Conservation (phyloP, 2,329 filamentous ascomycete genomes). For the Parafenestella ontariensis region DNA sequence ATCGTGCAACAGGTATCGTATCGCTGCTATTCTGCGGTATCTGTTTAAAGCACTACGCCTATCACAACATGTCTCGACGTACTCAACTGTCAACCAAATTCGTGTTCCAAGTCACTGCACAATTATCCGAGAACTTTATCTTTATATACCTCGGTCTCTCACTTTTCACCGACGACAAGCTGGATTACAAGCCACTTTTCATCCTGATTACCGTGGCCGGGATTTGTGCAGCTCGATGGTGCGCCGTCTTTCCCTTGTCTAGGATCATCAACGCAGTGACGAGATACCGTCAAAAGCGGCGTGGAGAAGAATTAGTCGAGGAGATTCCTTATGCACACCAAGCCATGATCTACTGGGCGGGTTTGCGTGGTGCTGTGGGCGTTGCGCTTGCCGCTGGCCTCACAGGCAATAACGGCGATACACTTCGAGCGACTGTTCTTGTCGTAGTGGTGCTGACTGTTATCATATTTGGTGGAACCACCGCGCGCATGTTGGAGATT, state of each 20-base stretch:
- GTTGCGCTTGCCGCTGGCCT: slow-evolving; percentile 92
- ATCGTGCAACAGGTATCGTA: slow-evolving; percentile 76
- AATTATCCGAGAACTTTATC: slow-evolving; percentile 98
- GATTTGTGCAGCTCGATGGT: slow-evolving; percentile 90
- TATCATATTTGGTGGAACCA: slow-evolving; percentile 98
- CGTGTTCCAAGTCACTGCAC: slow-evolving; percentile 91
- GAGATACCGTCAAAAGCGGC: slow-evolving; percentile 79
- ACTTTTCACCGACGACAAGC: slow-evolving; percentile 86
- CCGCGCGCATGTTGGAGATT: slow-evolving; percentile 96
- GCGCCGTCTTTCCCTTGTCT: slow-evolving; percentile 92
- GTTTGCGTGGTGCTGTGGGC: slow-evolving; percentile 91
- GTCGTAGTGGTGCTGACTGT: slow-evolving; percentile 97
- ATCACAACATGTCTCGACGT: slow-evolving; percentile 99
- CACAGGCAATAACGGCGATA: slow-evolving; percentile 79
- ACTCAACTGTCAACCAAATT: slow-evolving; percentile 98
- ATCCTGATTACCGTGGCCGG: slow-evolving; percentile 92
- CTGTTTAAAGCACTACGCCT: slow-evolving; percentile 97
- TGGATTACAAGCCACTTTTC: slow-evolving; percentile 92
- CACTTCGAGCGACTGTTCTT: slow-evolving; percentile 91
- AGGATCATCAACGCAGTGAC: slow-evolving; percentile 91
- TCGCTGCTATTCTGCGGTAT: slow-evolving; percentile 97
- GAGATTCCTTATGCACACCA: slow-evolving; percentile 95
- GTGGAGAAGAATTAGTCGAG: slow-evolving; percentile 72
- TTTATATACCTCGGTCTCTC: slow-evolving; percentile 98
- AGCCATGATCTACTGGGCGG: slow-evolving; percentile 99